Evolutionary conservation across 176 grass and related monocot species (phyloP).

Genomic region (Rhynchospora pubera): DNA sequence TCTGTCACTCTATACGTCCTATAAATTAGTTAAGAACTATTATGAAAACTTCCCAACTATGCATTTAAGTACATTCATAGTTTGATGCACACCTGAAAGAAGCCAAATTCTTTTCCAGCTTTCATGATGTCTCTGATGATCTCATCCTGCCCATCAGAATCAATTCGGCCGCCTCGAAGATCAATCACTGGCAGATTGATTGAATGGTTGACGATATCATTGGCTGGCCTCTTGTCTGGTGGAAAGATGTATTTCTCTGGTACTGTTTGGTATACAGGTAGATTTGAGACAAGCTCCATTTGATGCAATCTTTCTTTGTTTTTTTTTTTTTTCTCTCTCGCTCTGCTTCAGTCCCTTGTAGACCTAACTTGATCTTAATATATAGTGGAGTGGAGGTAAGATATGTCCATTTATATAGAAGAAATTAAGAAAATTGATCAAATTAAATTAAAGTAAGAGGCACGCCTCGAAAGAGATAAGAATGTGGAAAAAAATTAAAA

Average conservation of each 20-base stretch:
- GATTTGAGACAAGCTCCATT: conserved; percentile 52
- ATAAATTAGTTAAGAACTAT: background rate
- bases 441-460: background rate
- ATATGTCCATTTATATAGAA: background rate
- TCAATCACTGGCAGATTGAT: conserved; percentile 49
- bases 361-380: no score
- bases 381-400: background rate
- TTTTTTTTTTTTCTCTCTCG: background rate
- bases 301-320: background rate
- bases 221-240: conserved; percentile 30
- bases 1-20: background rate
- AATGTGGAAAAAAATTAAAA: background rate
- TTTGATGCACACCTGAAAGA: conserved; percentile 48
- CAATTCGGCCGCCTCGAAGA: conserved; percentile 20
- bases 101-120: conserved; percentile 48
- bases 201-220: background rate
- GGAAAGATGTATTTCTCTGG: conserved; percentile 50
- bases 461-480: background rate
- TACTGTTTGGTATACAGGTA: conserved; percentile 13
- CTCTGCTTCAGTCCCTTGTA: background rate
- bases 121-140: conserved; percentile 41
- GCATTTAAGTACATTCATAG: background rate
- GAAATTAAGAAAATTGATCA: background rate
- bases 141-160: conserved; percentile 26
- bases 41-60: background rate